These are phyloP conservation scores for Acmispon strigosus DNA, from an alignment of 306 rosid species.

Conservation along the genomic window DNA sequence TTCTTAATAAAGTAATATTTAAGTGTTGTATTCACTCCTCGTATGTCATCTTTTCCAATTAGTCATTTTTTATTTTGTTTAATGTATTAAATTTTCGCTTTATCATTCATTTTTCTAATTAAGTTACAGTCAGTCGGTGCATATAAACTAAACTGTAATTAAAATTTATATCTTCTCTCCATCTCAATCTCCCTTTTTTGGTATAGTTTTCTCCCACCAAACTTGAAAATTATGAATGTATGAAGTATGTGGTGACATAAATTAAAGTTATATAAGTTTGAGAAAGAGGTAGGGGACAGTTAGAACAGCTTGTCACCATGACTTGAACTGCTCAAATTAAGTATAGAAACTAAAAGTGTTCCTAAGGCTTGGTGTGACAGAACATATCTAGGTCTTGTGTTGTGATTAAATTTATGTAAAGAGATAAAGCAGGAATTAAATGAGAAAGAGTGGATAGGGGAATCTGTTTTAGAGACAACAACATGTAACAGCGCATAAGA, in stretches of 20 bases:
- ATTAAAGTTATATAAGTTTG: slow-evolving; percentile 21
- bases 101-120: too few species aligned
- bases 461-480: slow-evolving; percentile 9
- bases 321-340: not conserved
- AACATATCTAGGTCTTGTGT: not conserved
- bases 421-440: not conserved
- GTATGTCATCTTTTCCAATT: too few species aligned
- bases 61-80: too few species aligned
- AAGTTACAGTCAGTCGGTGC: too few species aligned
- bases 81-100: too few species aligned
- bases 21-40: too few species aligned
- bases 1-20: too few species aligned
- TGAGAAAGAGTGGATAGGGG: slow-evolving; percentile 11
- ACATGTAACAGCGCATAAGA: slow-evolving; percentile 23
- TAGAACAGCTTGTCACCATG: slow-evolving; percentile 16
- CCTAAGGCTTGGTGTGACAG: not conserved
- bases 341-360: too few species aligned
- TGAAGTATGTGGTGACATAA: slow-evolving; percentile 12
- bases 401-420: not conserved
- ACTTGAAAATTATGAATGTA: slow-evolving; percentile 5
- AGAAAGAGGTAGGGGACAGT: slow-evolving; percentile 7
- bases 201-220: slow-evolving; percentile 7
- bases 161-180: not conserved
- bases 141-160: too few species aligned
- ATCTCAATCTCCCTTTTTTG: not conserved